These are phyloP conservation scores for Inga oerstediana DNA, from an alignment of 306 rosid species.

Conservation along the genomic window DNA sequence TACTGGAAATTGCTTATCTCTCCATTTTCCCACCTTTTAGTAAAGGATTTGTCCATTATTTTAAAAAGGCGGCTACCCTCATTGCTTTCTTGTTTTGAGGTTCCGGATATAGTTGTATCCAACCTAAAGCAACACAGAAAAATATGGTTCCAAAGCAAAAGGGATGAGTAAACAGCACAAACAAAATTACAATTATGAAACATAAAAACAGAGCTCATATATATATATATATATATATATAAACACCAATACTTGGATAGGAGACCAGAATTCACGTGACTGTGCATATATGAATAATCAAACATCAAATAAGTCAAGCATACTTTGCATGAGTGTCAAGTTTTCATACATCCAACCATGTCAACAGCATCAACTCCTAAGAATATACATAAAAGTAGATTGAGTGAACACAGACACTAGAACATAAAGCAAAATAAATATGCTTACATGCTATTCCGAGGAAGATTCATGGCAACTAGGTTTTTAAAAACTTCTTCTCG, in stretches of 20 bases:
- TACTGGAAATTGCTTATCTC: slow-evolving; percentile 98
- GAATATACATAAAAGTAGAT: slow-evolving; percentile 22
- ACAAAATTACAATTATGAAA: neutral
- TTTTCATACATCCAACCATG: slow-evolving; percentile 26
- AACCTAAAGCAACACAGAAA: slow-evolving; percentile 58
- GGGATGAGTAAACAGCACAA: neutral
- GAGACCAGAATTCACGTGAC: neutral
- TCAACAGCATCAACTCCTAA: slow-evolving; percentile 12
- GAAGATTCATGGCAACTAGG: slow-evolving; percentile 92
- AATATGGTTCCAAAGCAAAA: slow-evolving; percentile 1
- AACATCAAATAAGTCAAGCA: neutral
- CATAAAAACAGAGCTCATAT: slow-evolving; percentile 5
- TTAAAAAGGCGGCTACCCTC: slow-evolving; percentile 98
- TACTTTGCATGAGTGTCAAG: slow-evolving; percentile 3
- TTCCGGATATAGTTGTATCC: slow-evolving; percentile 98
- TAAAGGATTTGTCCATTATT: slow-evolving; percentile 89
- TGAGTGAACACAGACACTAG: slow-evolving; percentile 5
- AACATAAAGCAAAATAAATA: slow-evolving; percentile 30
- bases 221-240: neutral
- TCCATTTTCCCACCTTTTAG: slow-evolving; percentile 97
- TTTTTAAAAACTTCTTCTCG: slow-evolving; percentile 96
- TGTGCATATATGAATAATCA: neutral
- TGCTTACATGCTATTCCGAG: slow-evolving; percentile 94
- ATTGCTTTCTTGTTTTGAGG: slow-evolving; percentile 87
- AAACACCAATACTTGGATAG: neutral